Conservation (phyloP, 169 alveolate genomes). For the Plasmodium falciparum region DNA sequence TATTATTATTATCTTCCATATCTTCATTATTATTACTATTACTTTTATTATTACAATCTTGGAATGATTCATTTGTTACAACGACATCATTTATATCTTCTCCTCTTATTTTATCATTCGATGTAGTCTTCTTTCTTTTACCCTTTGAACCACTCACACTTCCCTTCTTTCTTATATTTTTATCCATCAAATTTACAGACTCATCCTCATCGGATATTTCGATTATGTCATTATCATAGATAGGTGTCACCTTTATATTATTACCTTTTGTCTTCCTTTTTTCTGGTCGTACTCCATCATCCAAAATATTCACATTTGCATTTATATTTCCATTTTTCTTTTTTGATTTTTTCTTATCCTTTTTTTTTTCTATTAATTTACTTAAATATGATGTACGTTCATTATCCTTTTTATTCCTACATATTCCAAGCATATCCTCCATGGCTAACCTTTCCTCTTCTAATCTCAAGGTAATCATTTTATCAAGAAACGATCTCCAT, state of each 20-base stretch:
- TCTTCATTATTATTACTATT: not conserved
- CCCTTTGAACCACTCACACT: slow-evolving; percentile 12
- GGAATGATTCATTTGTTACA: not conserved
- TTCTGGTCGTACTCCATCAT: slow-evolving; percentile 3
- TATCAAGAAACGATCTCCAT: slow-evolving; percentile 77
- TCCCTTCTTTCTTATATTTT: slow-evolving; percentile 14
- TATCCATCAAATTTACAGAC: not conserved
- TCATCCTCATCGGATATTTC: slow-evolving; percentile 69
- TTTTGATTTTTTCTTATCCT: slow-evolving; percentile 31
- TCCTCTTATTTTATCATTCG: not conserved
- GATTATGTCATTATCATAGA: slow-evolving; percentile 23
- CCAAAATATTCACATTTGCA: not conserved
- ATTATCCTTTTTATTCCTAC: slow-evolving; percentile 8
- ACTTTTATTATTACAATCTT: not conserved
- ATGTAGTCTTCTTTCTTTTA: not conserved
- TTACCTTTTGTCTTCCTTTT: not conserved
- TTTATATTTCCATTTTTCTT: not conserved
- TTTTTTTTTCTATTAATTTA: slow-evolving; percentile 38
- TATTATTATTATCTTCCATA: not conserved
- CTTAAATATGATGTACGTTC: slow-evolving; percentile 30
- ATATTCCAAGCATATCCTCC: too few species aligned
- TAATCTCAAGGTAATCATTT: slow-evolving; percentile 54
- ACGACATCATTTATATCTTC: not conserved
- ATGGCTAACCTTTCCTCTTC: slow-evolving; percentile 33
- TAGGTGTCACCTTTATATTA: not conserved